phyloP scores from a whole-genome alignment of 176 grass and related monocot genomes.

The Bothriochloa decipiens region DNA sequence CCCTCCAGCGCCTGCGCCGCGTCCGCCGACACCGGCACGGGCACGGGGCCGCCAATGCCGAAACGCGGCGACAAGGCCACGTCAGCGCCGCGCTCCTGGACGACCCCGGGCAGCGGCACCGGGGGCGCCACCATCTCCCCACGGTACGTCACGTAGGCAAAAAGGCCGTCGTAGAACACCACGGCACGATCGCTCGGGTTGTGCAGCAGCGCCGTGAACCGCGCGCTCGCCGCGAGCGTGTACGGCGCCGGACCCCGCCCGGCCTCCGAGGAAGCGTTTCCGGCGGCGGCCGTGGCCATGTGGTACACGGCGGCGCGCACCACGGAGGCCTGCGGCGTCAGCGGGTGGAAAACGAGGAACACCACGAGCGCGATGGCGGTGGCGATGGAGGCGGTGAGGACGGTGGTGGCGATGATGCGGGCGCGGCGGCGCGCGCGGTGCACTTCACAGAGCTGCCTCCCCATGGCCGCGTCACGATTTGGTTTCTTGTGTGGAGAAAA shows the following conservation, averaged over 20 bases:
- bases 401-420: slow-evolving; percentile 24
- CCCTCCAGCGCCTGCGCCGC: slow-evolving; percentile 44
- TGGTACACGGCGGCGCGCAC: slow-evolving; percentile 50
- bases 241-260: neutral
- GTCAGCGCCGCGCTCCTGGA: slow-evolving; percentile 55
- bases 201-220: slow-evolving; percentile 71
- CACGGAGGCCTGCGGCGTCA: slow-evolving; percentile 62
- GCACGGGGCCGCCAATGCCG: slow-evolving; percentile 43
- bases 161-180: slow-evolving; percentile 59
- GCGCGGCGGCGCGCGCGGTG: slow-evolving; percentile 17
- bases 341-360: slow-evolving; percentile 67
- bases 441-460: slow-evolving; percentile 24
- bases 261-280: neutral
- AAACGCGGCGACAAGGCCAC: slow-evolving; percentile 50
- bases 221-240: slow-evolving; percentile 24
- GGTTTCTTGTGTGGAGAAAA: neutral
- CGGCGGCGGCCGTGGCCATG: neutral
- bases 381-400: slow-evolving; percentile 26
- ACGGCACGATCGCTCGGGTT: slow-evolving; percentile 70
- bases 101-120: slow-evolving; percentile 42
- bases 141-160: slow-evolving; percentile 58
- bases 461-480: slow-evolving; percentile 20
- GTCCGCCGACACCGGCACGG: slow-evolving; percentile 61
- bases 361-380: slow-evolving; percentile 37
- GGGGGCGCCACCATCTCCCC: slow-evolving; percentile 58